Conservation (phyloP, 1,284 basidiomycete species). For the Mycena sp. region DNA sequence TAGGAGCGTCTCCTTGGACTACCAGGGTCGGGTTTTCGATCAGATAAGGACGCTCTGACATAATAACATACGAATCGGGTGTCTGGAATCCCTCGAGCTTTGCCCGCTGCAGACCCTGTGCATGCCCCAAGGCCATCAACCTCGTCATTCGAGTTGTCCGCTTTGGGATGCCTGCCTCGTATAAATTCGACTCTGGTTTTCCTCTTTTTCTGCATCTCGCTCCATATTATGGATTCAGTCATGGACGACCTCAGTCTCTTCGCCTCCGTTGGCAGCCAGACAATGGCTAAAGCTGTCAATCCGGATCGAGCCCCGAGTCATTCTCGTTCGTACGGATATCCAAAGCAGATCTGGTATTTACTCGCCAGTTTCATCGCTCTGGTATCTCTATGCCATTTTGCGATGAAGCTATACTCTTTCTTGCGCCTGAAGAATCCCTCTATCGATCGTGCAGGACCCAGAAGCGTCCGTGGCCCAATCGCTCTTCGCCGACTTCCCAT, state of each 20-base stretch:
- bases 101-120: slow-evolving; percentile 9
- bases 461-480: slow-evolving; percentile 37
- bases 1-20: background rate
- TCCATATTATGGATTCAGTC: slow-evolving; percentile 7
- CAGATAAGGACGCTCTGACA: background rate
- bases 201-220: background rate
- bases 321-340: slow-evolving; percentile 39
- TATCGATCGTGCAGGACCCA: background rate
- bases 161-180: background rate
- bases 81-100: slow-evolving; percentile 24
- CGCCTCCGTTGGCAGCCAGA: background rate
- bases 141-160: slow-evolving; percentile 1
- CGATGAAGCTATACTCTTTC: background rate
- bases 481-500: slow-evolving; percentile 37
- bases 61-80: slow-evolving; percentile 20
- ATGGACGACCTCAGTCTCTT: background rate
- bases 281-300: background rate
- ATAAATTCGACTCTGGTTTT: slow-evolving; percentile 9
- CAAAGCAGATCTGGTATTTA: slow-evolving; percentile 50
- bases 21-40: background rate
- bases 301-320: slow-evolving; percentile 12
- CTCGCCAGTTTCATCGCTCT: slow-evolving; percentile 46
- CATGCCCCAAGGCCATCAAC: background rate
- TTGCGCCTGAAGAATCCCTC: background rate
- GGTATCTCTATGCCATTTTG: slow-evolving; percentile 44